Conservation (phyloP, 176 grass and related monocot species). For the Oryza rufipogon region DNA sequence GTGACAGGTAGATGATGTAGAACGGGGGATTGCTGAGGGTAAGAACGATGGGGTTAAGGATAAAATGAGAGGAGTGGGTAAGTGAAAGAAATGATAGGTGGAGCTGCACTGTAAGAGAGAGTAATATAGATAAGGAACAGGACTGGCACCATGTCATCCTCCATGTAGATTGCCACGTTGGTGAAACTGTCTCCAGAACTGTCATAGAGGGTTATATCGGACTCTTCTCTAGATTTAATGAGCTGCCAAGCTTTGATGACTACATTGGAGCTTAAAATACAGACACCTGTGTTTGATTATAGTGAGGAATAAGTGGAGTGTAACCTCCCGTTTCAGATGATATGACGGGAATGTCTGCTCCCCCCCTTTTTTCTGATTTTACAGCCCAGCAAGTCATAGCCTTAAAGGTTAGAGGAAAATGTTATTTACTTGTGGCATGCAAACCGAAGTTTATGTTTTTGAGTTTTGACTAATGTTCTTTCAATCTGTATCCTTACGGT, state of each 20-base stretch:
- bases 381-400: not conserved
- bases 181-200: not conserved
- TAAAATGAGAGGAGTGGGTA: too few relatives aligned
- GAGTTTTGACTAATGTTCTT: not conserved
- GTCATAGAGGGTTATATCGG: not conserved
- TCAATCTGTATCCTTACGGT: constrained; percentile 16
- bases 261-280: not conserved
- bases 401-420: constrained; percentile 28
- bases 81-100: too few relatives aligned
- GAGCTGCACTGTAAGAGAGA: not conserved
- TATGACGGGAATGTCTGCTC: not conserved
- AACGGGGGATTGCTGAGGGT: too few relatives aligned
- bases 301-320: constrained; percentile 21
- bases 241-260: constrained; percentile 4
- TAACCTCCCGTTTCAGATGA: not conserved
- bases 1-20: too few relatives aligned
- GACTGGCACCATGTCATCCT: not conserved
- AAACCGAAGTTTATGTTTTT: not conserved
- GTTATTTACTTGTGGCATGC: not conserved
- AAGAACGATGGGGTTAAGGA: too few relatives aligned
- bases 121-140: not conserved
- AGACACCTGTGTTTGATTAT: not conserved
- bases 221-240: not conserved
- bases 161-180: not conserved
- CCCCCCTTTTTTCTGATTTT: not conserved